These are phyloP conservation scores for Erodium moschatum DNA, from an alignment of 441 rosid genomes.

Conservation along the genomic window DNA sequence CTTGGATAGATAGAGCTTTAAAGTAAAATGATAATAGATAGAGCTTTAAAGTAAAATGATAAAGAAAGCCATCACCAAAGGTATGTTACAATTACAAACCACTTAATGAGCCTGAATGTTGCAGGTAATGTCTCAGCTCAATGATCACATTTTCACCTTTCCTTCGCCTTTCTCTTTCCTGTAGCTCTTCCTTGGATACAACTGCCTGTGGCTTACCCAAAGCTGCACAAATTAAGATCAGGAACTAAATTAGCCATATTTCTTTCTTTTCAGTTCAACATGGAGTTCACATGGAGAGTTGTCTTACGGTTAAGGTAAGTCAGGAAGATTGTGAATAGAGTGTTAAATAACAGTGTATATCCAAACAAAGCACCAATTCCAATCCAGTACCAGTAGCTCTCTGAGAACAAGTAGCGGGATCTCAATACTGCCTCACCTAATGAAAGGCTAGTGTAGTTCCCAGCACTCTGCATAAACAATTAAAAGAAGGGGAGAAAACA, in stretches of 20 bases:
- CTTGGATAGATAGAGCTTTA: not conserved
- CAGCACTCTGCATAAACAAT: conserved; percentile 41
- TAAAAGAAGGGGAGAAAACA: conserved; percentile 9
- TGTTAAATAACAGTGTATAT: conserved; percentile 44
- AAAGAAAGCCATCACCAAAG: conserved; percentile 15
- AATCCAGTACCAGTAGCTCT: conserved; percentile 65
- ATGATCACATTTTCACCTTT: conserved; percentile 29
- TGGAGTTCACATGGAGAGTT: conserved; percentile 9
- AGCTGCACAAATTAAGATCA: conserved; percentile 31
- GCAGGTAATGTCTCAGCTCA: conserved; percentile 52
- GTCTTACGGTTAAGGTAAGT: conserved; percentile 49
- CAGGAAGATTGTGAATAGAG: conserved; percentile 40
- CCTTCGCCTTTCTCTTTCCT: conserved; percentile 28
- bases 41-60: not conserved
- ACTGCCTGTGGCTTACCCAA: conserved; percentile 48
- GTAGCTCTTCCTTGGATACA: conserved; percentile 34
- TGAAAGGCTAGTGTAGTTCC: conserved; percentile 34
- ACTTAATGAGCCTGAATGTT: conserved; percentile 64
- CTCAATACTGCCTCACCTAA: conserved; percentile 44
- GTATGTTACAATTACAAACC: conserved; percentile 31
- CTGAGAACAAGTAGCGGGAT: conserved; percentile 39
- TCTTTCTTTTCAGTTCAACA: no score
- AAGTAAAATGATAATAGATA: not conserved
- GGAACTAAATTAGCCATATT: not conserved
- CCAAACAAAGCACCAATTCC: conserved; percentile 49